Base-by-base conservation (phyloP, 2,329 filamentous ascomycete species). In the Stemphylium lycopersici region DNA sequence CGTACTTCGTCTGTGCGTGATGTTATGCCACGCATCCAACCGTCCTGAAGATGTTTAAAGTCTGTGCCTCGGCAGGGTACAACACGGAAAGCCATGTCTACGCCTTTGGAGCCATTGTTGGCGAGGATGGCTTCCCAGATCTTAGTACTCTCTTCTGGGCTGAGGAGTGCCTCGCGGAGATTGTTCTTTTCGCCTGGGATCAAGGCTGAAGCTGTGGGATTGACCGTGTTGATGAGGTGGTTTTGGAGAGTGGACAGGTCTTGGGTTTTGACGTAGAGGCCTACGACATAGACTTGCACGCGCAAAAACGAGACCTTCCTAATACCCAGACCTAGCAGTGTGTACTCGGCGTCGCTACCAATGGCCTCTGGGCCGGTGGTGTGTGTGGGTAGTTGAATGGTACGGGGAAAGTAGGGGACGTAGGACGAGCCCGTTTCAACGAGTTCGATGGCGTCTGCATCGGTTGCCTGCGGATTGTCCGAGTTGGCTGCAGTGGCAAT, bases 211-310 rank as follows among this genome's bases (percentile, higher is more conserved):
- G 93, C 93, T 3, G 87, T 77, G 0, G 87, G 84, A 70, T 91
- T 91, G 66, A 96, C 85, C 58, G 86, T 86, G 70, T 87, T 87
- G 56, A 96, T 84, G 26, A 98, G 83, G 39, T 86, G 84, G 62
- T 84, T 82, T 76, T 98, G 93, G 36, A 99, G 81, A n/a, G 83
- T 81, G 3, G 88, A 86, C 55, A 99, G 87, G 69, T 96, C 92
- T 33, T 87, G 80, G 0, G 89, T 93, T 22, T 92, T 90, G 22
- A 98, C 83, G 78, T 99, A 99, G 66, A 96, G 86, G 13, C 93
- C 95, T 0, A 96, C 90, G 15, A 98, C 90, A 78, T 99, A 99
- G 48, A 99, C 95, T 73, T 96, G 88, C 39, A 99, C 91, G 43
- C 85, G 81, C 39, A 98, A 79, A 75, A 98, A 96, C 20, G 90